Conservation (phyloP, 2,329 filamentous ascomycete species). For the Monosporascus sp. region DNA sequence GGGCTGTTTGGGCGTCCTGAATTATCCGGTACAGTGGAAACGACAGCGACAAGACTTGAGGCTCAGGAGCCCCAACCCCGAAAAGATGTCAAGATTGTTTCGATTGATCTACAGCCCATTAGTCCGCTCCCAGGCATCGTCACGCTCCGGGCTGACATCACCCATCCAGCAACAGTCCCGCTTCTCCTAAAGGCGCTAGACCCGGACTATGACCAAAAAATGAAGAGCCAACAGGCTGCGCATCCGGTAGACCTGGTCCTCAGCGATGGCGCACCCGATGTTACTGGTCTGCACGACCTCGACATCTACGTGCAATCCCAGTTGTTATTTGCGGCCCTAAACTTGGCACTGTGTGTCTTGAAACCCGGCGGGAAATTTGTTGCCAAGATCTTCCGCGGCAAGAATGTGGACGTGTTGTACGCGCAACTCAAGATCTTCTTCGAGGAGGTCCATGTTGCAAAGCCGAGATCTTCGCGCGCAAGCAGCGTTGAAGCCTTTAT, state of each 20-base stretch:
- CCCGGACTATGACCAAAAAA: slow-evolving; percentile 53
- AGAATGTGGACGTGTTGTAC: slow-evolving; percentile 93
- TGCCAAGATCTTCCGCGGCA: slow-evolving; percentile 92
- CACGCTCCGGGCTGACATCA: slow-evolving; percentile 91
- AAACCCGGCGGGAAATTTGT: slow-evolving; percentile 93
- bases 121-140: slow-evolving; percentile 88
- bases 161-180: slow-evolving; percentile 90
- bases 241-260: slow-evolving; percentile 89
- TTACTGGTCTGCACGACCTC: slow-evolving; percentile 92
- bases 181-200: slow-evolving; percentile 82
- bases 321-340: slow-evolving; percentile 87
- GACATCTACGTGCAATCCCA: slow-evolving; percentile 98
- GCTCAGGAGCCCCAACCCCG: slow-evolving; percentile 37
- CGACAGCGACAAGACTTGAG: slow-evolving; percentile 7
- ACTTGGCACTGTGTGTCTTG: slow-evolving; percentile 87
- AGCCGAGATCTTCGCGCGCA: slow-evolving; percentile 88
- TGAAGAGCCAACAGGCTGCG: slow-evolving; percentile 48
- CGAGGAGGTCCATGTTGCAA: slow-evolving; percentile 79
- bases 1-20: slow-evolving; percentile 37
- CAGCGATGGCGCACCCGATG: slow-evolving; percentile 92
- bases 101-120: slow-evolving; percentile 95
- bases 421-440: slow-evolving; percentile 93
- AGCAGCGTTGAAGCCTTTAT: slow-evolving; percentile 97
- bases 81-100: slow-evolving; percentile 83
- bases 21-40: slow-evolving; percentile 18